Conservation (phyloP, 2,329 filamentous ascomycete genomes). For the Coniochaeta ligniaria region DNA sequence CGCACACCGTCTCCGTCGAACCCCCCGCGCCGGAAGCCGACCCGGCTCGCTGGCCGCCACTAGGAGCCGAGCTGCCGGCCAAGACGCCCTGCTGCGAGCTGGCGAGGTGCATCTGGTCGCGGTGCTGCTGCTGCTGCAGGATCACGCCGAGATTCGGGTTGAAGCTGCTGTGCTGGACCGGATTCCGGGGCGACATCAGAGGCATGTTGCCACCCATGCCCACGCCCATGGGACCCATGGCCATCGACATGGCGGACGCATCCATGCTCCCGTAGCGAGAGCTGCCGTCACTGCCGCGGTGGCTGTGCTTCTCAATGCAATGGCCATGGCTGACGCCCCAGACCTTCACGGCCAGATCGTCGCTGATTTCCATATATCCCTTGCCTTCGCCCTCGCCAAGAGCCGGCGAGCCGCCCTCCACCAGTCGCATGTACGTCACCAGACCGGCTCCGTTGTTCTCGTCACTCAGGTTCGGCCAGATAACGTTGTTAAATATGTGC, state of each 20-base stretch:
- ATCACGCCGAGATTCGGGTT: slow-evolving; percentile 12
- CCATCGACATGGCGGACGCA: slow-evolving; percentile 20
- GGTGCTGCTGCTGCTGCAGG: slow-evolving; percentile 15
- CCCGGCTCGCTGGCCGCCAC: slow-evolving; percentile 4
- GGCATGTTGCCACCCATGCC: slow-evolving; percentile 10
- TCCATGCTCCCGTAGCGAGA: slow-evolving; percentile 45
- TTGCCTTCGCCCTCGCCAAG: slow-evolving; percentile 72
- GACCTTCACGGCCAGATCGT: slow-evolving; percentile 81
- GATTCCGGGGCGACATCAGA: slow-evolving; percentile 17
- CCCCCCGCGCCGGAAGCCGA: slow-evolving; percentile 5
- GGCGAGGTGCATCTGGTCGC: slow-evolving; percentile 13
- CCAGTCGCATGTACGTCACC: slow-evolving; percentile 80
- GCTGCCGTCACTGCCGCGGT: slow-evolving; percentile 53
- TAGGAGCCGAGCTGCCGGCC: slow-evolving; percentile 4
- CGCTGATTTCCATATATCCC: slow-evolving; percentile 83
- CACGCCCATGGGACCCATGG: slow-evolving; percentile 5
- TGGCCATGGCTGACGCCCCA: slow-evolving; percentile 86
- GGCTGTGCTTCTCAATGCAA: slow-evolving; percentile 68
- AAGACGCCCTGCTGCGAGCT: slow-evolving; percentile 1
- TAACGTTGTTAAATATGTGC: slow-evolving; percentile 95
- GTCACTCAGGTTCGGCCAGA: slow-evolving; percentile 95
- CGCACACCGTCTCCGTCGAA: slow-evolving; percentile 45
- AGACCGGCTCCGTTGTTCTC: slow-evolving; percentile 92
- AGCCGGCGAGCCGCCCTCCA: slow-evolving; percentile 80
- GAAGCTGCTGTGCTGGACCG: slow-evolving; percentile 16